Evolutionary conservation across 148 eudicot genomes (phyloP), one percentile per base, ranked within the genome.

Genomic region (Dysphania ambrosioides): DNA sequence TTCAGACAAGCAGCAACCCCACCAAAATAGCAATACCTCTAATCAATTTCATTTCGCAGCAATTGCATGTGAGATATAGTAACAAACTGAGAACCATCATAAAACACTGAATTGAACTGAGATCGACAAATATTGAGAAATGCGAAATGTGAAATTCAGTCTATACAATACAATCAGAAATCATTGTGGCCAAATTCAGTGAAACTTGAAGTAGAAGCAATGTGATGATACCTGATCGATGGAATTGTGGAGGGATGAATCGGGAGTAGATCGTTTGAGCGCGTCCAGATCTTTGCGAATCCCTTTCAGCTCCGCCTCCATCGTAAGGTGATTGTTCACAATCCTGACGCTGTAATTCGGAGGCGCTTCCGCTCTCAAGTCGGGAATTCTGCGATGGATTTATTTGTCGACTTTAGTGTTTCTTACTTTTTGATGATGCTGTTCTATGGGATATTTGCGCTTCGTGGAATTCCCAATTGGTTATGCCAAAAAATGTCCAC

Each of bases 261-360:
- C 91, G 73, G 75, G 68, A 18, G 80, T 72, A 41, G 91, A 87
- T 53, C 65, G 84, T 57, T 86, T 81, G 61, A 92, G 88, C 68
- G 75, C 31, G 24, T 88, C 75, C 27, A 92, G 87, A 83, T 87
- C 90, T 59, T 64, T 82, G 21, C 74, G 32, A 83, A 88, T 51
- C 67, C 73, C 78, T 70, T 79, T 82, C 66, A 92, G 83, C 74
- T 84, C 95, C 30, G 81, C 75, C 81, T 92, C 97, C 95, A 92
- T 92, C 67, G 34, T 60, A 4, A 31, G 53, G 6, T 23, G 23
- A 41, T 21, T 32, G 56, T 3, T 65, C 56, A 56, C 16, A 61
- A 13, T 3, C 23, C 3, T 26, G 53, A 47, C 53, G 53, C 53
- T 21, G n/a, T 18, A 47, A 44, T 5, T 47, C 3, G 53, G 16